These are phyloP conservation scores for Leishmania braziliensis DNA, from an alignment of 208 protist species.

Conservation along the genomic window DNA sequence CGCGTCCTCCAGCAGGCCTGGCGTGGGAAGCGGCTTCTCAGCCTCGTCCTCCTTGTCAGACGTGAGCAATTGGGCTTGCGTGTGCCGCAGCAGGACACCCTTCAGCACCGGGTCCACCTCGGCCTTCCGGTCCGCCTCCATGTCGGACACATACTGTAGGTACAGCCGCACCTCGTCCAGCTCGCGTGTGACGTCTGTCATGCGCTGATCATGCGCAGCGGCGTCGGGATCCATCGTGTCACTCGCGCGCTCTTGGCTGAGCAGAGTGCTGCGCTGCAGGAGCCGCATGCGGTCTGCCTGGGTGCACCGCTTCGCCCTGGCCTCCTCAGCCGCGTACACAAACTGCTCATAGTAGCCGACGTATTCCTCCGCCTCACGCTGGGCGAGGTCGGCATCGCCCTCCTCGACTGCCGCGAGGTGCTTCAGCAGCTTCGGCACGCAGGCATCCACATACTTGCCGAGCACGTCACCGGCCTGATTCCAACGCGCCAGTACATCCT, in stretches of 20 bases:
- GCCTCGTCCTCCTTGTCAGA: background rate
- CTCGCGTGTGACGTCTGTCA: slow-evolving; percentile 45
- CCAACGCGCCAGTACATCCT: slow-evolving; percentile 61
- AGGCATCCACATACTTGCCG: slow-evolving; percentile 83
- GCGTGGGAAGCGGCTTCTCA: background rate
- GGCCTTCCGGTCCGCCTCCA: slow-evolving; percentile 62
- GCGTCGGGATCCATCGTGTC: slow-evolving; percentile 69
- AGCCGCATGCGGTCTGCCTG: slow-evolving; percentile 72
- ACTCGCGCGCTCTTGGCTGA: slow-evolving; percentile 50
- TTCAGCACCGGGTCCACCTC: slow-evolving; percentile 80
- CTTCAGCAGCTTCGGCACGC: slow-evolving; percentile 90
- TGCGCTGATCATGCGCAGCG: slow-evolving; percentile 38
- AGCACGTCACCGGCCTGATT: slow-evolving; percentile 58
- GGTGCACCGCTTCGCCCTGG: slow-evolving; percentile 65
- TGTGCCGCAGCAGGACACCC: slow-evolving; percentile 53
- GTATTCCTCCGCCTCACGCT: slow-evolving; percentile 76
- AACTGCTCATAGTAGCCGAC: slow-evolving; percentile 78
- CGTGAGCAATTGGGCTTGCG: slow-evolving; percentile 5
- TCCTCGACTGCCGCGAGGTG: slow-evolving; percentile 88
- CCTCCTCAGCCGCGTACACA: slow-evolving; percentile 78
- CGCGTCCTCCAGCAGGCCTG: slow-evolving; percentile 14
- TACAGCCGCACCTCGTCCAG: slow-evolving; percentile 75
- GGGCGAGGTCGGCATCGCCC: slow-evolving; percentile 60
- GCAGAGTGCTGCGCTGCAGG: slow-evolving; percentile 44
- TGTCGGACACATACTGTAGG: slow-evolving; percentile 55